A percentile compares a stretch with the other conserved stretches of the same genome.
phyloP scores from a whole-genome alignment of 2,329 filamentous ascomycete species.

The Fusarium sp. region DNA sequence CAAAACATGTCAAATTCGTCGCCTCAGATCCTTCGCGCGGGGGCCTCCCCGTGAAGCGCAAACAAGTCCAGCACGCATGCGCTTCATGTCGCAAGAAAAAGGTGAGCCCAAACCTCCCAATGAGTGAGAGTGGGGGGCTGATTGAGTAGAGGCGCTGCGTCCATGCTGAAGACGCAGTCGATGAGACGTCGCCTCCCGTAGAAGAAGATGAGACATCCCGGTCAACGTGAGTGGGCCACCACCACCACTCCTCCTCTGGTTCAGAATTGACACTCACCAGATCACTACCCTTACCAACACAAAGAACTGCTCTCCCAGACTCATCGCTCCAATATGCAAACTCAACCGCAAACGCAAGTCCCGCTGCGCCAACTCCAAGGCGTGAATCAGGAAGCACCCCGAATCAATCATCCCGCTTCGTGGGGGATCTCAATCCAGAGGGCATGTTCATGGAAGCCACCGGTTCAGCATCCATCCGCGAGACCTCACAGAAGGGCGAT shows the following conservation, averaged over 20 bases:
- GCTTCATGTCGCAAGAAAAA: conserved; percentile 63
- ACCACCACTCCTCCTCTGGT: not conserved
- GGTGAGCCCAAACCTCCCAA: conserved; percentile 43
- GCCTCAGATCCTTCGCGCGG: conserved; percentile 58
- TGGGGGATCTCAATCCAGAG: conserved; percentile 68
- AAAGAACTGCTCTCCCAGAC: conserved; percentile 6
- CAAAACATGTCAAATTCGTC: conserved; percentile 61
- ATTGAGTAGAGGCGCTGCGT: conserved; percentile 53
- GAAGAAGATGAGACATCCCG: conserved; percentile 41
- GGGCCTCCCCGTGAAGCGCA: conserved; percentile 65
- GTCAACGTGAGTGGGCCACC: conserved; percentile 41
- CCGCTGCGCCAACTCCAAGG: conserved; percentile 1
- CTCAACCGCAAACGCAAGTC: not conserved
- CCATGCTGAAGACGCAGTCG: conserved; percentile 49
- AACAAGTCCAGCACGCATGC: conserved; percentile 67
- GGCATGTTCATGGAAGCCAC: conserved; percentile 66
- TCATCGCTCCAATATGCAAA: not conserved
- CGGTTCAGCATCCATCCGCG: conserved; percentile 44
- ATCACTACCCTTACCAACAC: conserved; percentile 11
- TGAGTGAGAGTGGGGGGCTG: not conserved
- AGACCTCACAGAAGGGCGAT: conserved; percentile 57
- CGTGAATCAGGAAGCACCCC: conserved; percentile 32
- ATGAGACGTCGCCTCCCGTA: conserved; percentile 34
- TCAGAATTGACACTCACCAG: conserved; percentile 5
- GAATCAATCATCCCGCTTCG: conserved; percentile 55